phyloP scores from a whole-genome alignment of 768 basidiomycete species.

The Clathrus columnatus region DNA sequence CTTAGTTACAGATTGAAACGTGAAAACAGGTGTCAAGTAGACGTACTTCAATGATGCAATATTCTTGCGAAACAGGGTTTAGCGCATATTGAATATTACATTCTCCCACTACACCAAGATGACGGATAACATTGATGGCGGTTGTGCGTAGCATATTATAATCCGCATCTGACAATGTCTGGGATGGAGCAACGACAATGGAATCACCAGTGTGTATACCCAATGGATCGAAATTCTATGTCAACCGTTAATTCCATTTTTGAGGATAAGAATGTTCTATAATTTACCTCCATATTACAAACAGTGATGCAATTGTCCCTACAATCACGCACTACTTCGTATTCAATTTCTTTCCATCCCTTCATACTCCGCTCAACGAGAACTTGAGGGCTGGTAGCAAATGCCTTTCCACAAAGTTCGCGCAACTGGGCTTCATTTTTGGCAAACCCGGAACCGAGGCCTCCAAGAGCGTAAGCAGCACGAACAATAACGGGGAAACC shows the following conservation, averaged over 20 bases:
- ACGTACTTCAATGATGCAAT: constrained; percentile 92
- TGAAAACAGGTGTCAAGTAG: constrained; percentile 7
- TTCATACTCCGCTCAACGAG: constrained; percentile 99
- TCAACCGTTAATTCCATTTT: not conserved
- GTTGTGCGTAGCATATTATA: constrained; percentile 99
- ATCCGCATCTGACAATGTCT: constrained; percentile 97
- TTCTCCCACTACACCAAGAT: constrained; percentile 94
- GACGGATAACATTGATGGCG: constrained; percentile 97
- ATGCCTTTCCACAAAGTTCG: constrained; percentile 87
- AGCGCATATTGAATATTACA: constrained; percentile 99
- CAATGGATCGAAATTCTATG: constrained; percentile 94
- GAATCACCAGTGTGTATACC: constrained; percentile 99
- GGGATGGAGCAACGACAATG: constrained; percentile 95
- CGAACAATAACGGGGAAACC: constrained; percentile 96
- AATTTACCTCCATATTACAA: constrained; percentile 97
- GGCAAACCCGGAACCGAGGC: constrained; percentile 94
- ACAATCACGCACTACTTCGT: constrained; percentile 97
- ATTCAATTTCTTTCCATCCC: constrained; percentile 99
- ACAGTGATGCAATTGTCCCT: constrained; percentile 98
- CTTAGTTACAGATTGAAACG: not conserved
- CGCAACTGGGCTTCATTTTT: constrained; percentile 84
- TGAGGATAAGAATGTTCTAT: not conserved
- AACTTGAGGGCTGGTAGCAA: constrained; percentile 96
- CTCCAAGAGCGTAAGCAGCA: constrained; percentile 94
- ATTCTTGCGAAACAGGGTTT: constrained; percentile 90